Evolutionary conservation across 352 stramenopile species (phyloP), one percentile per base, ranked within the genome.

Genomic region (Pythium myriotylum): DNA sequence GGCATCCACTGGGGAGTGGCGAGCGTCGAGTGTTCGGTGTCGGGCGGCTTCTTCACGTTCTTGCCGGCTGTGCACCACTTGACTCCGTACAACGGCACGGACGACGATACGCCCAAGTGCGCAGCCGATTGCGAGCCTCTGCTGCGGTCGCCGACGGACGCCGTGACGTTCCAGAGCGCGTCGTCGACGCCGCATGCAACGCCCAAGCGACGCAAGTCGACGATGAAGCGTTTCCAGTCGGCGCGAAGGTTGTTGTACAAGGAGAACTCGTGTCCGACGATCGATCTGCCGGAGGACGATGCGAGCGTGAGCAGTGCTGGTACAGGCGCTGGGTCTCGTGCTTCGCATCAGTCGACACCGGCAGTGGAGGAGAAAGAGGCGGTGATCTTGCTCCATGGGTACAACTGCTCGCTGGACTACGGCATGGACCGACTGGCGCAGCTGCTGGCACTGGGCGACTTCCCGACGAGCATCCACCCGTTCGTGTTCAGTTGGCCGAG

Each of bases 401-500:
- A 89, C 69, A 88, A 89, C 51, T 88, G 78, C 46, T 81, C 82
- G 29, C 61, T 92, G 19, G 70, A 92, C 33, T 88, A 92, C 49
- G 72, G 68, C 10, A 77, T 92, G 54, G 79, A 79, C 22, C 71
- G 78, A 3, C 59, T 88, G 1, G 82, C 69, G 0, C 82, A 92
- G 60, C 67, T 92, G 13, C 47, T 92, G 7, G 70, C 82, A 0
- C 72, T 88, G 6, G 82, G 80, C 3, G 77, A 89, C 29, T 92
- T 92, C 40, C 82, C 82, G 0, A 71, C 76, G 0, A 70, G 70
- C 20, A 84, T 92, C 54, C 82, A 92, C 32, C 82, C 82, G 26
- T 89, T 82, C 46, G 69, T 92, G 2, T 92, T 92, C 39, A 89
- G 80, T 49, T 92, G 82, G 82, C 78, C 82, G 0, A 92, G 74